Evolutionary conservation across 176 grass and related monocot genomes (phyloP).

Genomic region (Lolium rigidum): DNA sequence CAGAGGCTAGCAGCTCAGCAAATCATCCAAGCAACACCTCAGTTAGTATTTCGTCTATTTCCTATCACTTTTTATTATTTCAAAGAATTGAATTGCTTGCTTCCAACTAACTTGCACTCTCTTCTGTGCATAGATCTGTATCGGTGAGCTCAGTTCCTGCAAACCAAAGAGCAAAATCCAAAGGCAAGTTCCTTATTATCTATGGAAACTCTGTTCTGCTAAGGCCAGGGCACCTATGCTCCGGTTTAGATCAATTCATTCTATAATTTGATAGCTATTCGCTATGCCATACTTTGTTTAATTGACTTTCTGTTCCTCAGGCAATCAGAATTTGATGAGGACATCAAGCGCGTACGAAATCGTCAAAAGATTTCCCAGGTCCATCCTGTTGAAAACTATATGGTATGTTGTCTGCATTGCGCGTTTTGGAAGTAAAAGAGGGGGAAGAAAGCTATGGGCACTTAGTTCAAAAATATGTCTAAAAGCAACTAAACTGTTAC

Average conservation of each 20-base stretch:
- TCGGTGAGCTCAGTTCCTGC: not conserved
- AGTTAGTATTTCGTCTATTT: not conserved
- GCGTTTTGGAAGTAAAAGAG: not conserved
- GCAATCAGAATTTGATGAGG: too few species aligned
- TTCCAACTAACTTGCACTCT: not conserved
- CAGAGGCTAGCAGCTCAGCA: not conserved
- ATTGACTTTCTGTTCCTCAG: too few species aligned
- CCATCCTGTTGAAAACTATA: conserved; percentile 1
- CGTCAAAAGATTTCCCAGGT: not conserved
- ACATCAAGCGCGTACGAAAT: not conserved
- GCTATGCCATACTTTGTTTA: too few species aligned
- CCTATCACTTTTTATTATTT: not conserved
- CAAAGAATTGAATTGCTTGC: not conserved
- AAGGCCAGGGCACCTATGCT: not conserved
- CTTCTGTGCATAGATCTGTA: not conserved
- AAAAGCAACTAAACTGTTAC: not conserved
- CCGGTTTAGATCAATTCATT: not conserved
- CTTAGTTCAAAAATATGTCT: not conserved
- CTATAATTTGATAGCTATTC: not conserved
- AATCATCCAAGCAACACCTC: not conserved
- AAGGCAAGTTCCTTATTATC: not conserved
- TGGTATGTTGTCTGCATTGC: not conserved
- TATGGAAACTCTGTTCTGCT: not conserved
- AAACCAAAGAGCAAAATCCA: not conserved
- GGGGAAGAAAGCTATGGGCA: not conserved